A percentile compares a stretch with the other conserved stretches of the same genome.
phyloP scores from a whole-genome alignment of 2,329 filamentous ascomycete genomes.

The Neonectria magnoliae region DNA sequence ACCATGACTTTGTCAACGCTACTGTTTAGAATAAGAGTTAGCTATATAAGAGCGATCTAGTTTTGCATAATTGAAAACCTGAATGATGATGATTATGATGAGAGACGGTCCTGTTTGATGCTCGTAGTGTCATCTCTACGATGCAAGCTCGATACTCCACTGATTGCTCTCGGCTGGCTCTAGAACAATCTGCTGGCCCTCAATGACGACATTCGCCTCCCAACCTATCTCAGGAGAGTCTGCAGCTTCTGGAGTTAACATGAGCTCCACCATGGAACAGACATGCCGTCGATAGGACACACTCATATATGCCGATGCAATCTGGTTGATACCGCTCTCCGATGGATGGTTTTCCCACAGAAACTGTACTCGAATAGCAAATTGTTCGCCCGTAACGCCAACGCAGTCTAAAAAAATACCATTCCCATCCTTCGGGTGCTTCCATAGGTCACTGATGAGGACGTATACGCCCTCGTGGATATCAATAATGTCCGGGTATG shows the following conservation, averaged over 20 bases:
- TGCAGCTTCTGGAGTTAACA: not conserved
- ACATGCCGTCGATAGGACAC: not conserved
- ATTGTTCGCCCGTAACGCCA: not conserved
- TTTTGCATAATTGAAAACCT: not conserved
- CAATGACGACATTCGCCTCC: not conserved
- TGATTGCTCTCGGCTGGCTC: not conserved
- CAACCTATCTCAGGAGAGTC: not conserved
- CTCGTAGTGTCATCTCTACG: too few species aligned
- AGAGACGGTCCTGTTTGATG: too few species aligned
- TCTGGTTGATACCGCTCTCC: not conserved
- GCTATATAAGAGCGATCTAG: not conserved
- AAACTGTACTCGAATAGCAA: not conserved
- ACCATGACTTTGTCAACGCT: not conserved
- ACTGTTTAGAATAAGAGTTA: not conserved
- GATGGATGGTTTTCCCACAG: not conserved
- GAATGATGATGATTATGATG: not conserved
- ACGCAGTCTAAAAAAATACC: not conserved
- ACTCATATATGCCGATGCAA: not conserved
- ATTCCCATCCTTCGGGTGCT: not conserved
- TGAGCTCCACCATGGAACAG: not conserved
- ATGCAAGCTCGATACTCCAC: conserved; percentile 1
- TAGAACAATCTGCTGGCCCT: not conserved
- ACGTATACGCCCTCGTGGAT: not conserved
- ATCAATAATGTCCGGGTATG: not conserved
- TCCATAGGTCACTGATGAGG: not conserved